Percentiles rank a stretch among this genome's conserved stretches.
These are phyloP conservation scores for Aspergillus puulaauensis DNA, from an alignment of 2,329 filamentous ascomycete species.

Conservation along the genomic window DNA sequence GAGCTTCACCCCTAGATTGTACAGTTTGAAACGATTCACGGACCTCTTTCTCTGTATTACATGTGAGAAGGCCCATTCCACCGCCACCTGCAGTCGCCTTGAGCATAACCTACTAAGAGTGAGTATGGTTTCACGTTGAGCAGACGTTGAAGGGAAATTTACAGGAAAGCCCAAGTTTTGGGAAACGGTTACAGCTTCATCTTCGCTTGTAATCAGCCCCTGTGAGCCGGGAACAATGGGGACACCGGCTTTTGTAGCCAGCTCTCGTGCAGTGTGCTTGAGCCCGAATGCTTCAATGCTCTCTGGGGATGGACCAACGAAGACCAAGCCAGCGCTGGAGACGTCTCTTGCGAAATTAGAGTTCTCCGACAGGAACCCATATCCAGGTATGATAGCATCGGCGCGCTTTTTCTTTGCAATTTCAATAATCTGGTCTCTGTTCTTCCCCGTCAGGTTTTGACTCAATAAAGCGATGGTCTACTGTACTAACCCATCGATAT, in stretches of 20 bases:
- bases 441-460: neutral
- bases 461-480: neutral
- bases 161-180: conserved; percentile 52
- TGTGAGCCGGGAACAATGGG: conserved; percentile 27
- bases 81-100: conserved; percentile 8
- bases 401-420: conserved; percentile 22
- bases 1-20: neutral
- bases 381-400: conserved; percentile 35
- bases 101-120: conserved; percentile 1
- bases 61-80: neutral
- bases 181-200: conserved; percentile 48
- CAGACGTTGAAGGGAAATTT: neutral
- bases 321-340: conserved; percentile 29
- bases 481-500: conserved; percentile 44
- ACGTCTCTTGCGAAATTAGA: conserved; percentile 30
- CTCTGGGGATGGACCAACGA: conserved; percentile 32
- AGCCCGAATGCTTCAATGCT: conserved; percentile 32
- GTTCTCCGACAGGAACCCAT: conserved; percentile 38
- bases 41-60: neutral
- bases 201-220: conserved; percentile 32
- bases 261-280: conserved; percentile 28
- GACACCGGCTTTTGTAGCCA: conserved; percentile 25
- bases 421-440: conserved; percentile 21
- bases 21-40: conserved; percentile 1
- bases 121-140: neutral